Conservation (phyloP, 129 eudicot species). For the Glebionis coronaria region DNA sequence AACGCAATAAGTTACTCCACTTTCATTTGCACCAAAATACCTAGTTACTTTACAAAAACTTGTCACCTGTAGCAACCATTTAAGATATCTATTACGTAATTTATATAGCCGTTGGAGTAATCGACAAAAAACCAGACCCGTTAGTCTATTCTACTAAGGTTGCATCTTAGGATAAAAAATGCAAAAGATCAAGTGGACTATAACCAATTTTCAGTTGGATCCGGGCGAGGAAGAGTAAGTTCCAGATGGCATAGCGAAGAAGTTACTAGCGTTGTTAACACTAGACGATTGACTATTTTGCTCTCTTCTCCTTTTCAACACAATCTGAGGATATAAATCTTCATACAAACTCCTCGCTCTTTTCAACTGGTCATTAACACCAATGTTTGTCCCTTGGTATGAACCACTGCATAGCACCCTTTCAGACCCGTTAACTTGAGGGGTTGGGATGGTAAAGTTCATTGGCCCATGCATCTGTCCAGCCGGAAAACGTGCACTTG, state of each 20-base stretch:
- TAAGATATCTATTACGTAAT: neutral
- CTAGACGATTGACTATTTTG: slow-evolving; percentile 13
- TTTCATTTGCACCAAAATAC: neutral
- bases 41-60: neutral
- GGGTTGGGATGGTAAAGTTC: too few relatives aligned
- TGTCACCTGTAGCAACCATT: neutral
- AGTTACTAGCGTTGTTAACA: neutral
- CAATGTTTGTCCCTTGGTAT: slow-evolving; percentile 39
- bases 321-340: slow-evolving; percentile 29
- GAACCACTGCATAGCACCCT: slow-evolving; percentile 11
- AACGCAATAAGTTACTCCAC: neutral
- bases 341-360: slow-evolving; percentile 16
- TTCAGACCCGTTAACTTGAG: too few relatives aligned
- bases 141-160: too few relatives aligned
- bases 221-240: neutral
- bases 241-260: neutral
- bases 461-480: too few relatives aligned
- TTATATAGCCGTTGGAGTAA: neutral
- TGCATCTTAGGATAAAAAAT: too few relatives aligned
- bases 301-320: slow-evolving; percentile 35
- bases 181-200: too few relatives aligned
- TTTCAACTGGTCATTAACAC: slow-evolving; percentile 39
- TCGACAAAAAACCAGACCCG: too few relatives aligned
- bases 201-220: neutral
- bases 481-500: neutral